Base-by-base conservation (phyloP, 1,284 basidiomycete species). In the Nidula niveotomentosa region DNA sequence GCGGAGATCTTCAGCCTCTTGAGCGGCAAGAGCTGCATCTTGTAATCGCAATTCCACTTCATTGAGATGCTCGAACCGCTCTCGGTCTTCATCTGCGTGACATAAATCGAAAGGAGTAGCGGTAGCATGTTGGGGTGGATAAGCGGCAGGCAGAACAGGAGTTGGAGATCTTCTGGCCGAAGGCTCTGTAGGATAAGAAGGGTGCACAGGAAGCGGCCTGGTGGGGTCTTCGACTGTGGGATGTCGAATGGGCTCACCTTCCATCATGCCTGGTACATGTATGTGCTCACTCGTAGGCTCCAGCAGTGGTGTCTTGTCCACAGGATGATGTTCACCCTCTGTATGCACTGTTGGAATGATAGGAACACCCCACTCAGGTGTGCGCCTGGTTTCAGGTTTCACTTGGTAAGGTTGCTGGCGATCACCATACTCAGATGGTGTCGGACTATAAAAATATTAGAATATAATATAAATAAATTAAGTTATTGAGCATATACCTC, bases 1-100 rank as follows among this genome's bases (percentile, higher is more conserved):
- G 9, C 88, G 79, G 49, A 71, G 73, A 41, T 80, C 76, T 62
- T 91, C 89, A 1, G 79, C 80, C 48, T 82, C 78, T 46, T 79
- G 74, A 0, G 83, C 77, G 1, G 76, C 74, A 9, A 76, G 72
- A 7, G 76, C 71, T 7, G 79, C 70, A 35, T 79, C 69, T 0
- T 73, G 68, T 10, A 89, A 59, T 35, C 76, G 76, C 15, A 71
- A 67, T 49, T 85, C 83, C 33, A 81, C 74, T 3, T 83, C 83
- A 7, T 77, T 76, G 30, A 90, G 72, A 15, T 81, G 79, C 52
- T 83, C 78, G 1, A 81, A 68, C 9, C 78, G 80, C 51, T 76
- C 78, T 23, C 76, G 76, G 56, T 87, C 76, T 33, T 77, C 78
- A 36, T 86, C 81, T 62, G 78, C 64, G 66, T 72, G 48, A 12